These are phyloP conservation scores for Podaxis carcinomalis DNA, from an alignment of 768 basidiomycete genomes.

Conservation along the genomic window DNA sequence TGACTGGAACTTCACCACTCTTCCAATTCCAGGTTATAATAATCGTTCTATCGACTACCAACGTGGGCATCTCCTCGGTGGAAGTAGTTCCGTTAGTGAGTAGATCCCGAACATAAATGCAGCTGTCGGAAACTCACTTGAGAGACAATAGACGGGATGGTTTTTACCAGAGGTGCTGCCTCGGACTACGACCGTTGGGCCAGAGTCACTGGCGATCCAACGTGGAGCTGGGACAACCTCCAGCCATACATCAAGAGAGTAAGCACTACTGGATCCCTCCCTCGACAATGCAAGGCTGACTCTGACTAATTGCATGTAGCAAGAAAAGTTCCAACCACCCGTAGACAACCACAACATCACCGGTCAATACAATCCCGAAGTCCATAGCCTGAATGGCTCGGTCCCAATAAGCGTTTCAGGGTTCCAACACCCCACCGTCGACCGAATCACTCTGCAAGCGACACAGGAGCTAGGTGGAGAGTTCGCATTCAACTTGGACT, in stretches of 20 bases:
- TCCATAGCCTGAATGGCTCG: slow-evolving; percentile 25
- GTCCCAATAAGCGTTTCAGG: slow-evolving; percentile 24
- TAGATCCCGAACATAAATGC: background rate
- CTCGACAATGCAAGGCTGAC: background rate
- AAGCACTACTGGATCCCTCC: background rate
- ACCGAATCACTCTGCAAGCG: slow-evolving; percentile 18
- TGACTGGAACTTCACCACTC: slow-evolving; percentile 30
- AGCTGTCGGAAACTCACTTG: background rate
- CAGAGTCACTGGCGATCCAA: slow-evolving; percentile 19
- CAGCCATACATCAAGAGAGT: slow-evolving; percentile 24
- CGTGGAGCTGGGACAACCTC: slow-evolving; percentile 29
- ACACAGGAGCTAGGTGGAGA: slow-evolving; percentile 23
- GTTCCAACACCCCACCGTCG: slow-evolving; percentile 10
- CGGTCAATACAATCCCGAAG: slow-evolving; percentile 26
- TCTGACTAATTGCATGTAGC: slow-evolving; percentile 5
- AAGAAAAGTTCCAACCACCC: slow-evolving; percentile 22
- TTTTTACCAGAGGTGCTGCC: slow-evolving; percentile 25
- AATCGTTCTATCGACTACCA: slow-evolving; percentile 22
- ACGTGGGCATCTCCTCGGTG: slow-evolving; percentile 29
- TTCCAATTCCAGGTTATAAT: slow-evolving; percentile 22
- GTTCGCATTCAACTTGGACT: slow-evolving; percentile 13
- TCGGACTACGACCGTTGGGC: slow-evolving; percentile 25
- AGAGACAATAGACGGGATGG: slow-evolving; percentile 12
- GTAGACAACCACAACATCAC: slow-evolving; percentile 26
- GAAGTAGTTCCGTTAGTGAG: slow-evolving; percentile 28